Base-by-base conservation (phyloP, 169 alveolate genomes). In the Besnoitia besnoiti region DNA sequence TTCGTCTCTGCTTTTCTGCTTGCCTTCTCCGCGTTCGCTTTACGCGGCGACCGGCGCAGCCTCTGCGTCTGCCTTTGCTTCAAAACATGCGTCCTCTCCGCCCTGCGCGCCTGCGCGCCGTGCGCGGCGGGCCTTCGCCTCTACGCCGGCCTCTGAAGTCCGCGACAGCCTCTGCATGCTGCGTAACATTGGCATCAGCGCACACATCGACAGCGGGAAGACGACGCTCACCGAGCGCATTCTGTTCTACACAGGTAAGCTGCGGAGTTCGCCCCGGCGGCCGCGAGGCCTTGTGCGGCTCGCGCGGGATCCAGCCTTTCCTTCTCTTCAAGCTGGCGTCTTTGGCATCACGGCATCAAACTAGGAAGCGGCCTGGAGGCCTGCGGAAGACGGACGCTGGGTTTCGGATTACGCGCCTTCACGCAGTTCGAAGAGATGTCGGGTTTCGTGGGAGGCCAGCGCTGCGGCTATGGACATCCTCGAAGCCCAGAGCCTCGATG, bases 181-280 rank as follows among this genome's bases (percentile, higher is more conserved):
- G 87, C 95, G 99, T 75, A 98, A 98, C 95, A 98, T 98, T 39
- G 99, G 99, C 44, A 98, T 98, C 82, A 96, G 98, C 59, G 99
- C 99, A 30, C 99, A 98, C 92, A 98, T 98, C 62, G 99, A 98
- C 93, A 97, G 99, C 37, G 99, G 99, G 49, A 99, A 99, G 95
- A 99, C 99, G n/a, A 99, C 99, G 10, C 96, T 98, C 88, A 98
- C 99, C 0, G 99, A 98, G 93, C 94, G 99, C 73, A 98, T 98
- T 59, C 96, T 98, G 37, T 98, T 94, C 93, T 98, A 97, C 94
- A 96, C 98, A 42, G 97, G 95, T 73, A 46, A 50, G 92, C 39
- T 16, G 24, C n/a, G n/a, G n/a, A n/a, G n/a, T n/a, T 79, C 30
- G 30, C n/a, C n/a, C n/a, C n/a, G n/a, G 76, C 30, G 76, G 30